These are phyloP conservation scores for Emericellopsis cladophorae DNA, from an alignment of 2,329 filamentous ascomycete genomes.

Conservation along the genomic window DNA sequence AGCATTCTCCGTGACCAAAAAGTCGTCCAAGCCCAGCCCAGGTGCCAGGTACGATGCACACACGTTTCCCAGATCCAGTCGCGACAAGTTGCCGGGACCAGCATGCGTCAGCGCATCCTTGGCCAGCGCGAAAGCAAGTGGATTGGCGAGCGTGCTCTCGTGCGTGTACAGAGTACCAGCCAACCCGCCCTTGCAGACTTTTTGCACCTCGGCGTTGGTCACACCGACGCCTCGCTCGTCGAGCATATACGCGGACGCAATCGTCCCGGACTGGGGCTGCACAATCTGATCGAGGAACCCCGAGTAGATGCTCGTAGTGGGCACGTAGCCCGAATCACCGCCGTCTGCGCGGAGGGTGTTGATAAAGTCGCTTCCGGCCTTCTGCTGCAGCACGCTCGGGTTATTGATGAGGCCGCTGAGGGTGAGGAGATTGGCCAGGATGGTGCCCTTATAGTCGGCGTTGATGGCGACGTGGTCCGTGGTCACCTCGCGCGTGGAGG, in stretches of 20 bases:
- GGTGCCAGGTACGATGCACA: conserved; percentile 1
- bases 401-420: conserved; percentile 4
- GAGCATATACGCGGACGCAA: conserved; percentile 31
- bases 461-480: conserved; percentile 38
- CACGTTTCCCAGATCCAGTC: neutral
- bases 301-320: conserved; percentile 40
- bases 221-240: conserved; percentile 29
- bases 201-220: conserved; percentile 35
- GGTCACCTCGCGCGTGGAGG: conserved; percentile 27
- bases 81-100: conserved; percentile 1
- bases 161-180: conserved; percentile 35
- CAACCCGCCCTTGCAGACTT: conserved; percentile 21
- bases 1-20: conserved; percentile 3
- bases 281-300: conserved; percentile 35
- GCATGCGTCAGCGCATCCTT: conserved; percentile 14
- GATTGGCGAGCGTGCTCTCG: conserved; percentile 26
- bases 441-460: conserved; percentile 29
- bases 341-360: conserved; percentile 23
- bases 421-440: conserved; percentile 6
- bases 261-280: conserved; percentile 30
- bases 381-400: conserved; percentile 33
- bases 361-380: conserved; percentile 29
- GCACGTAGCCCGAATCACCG: conserved; percentile 39
- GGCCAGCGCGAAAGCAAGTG: conserved; percentile 23
- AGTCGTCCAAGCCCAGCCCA: conserved; percentile 2